Evolutionary conservation across 2,329 filamentous ascomycete genomes (phyloP), one percentile per base, ranked within the genome.

Genomic region (Cordyceps fumosorosea): DNA sequence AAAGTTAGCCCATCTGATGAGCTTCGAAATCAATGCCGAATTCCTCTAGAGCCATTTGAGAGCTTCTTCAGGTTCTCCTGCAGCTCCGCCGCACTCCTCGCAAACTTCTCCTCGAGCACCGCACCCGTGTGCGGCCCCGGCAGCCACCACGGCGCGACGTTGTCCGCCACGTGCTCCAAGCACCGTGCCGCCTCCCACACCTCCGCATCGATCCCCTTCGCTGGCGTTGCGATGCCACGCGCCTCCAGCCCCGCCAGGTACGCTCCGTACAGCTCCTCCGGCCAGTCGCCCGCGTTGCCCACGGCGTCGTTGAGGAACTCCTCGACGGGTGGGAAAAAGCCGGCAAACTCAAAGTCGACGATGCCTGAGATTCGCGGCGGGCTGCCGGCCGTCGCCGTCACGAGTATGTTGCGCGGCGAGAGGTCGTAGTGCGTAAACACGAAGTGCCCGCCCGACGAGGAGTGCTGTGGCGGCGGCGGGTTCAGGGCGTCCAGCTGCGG

Each of bases 311-410:
- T 63, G 44, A 63, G 56, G 51, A 69, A 68, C 52, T 67, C 68
- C 18, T 69, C 65, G 1, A 64, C 29, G 1, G 63, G 64, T 1
- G 63, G 42, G 51, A 68, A 69, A 62, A 68, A 69, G 20, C 68
- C 67, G 2, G 68, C 60, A 57, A 68, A 69, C 51, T 69, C 68
- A 63, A 65, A 67, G 50, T 69, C 68, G 4, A 69, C 65, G 16
- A 69, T 63, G 1, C 67, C 68, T 1, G 64, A 66, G 26, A 69
- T 66, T 11, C 44, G 45, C 1, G 64, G 64, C 1, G 65, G 65
- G 5, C 57, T 58, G 0, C 60, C 64, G 1, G 55, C 32, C 1
- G 29, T 29, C 29, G 5, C 3, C 29, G 29, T 29, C 29, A 69
- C 47, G 12, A 69, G 65, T 3, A 68, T 61, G 45, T 69, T 69